Evolutionary conservation across 139 green algal species (phyloP).

Genomic region (Chlamydomonas incerta): DNA sequence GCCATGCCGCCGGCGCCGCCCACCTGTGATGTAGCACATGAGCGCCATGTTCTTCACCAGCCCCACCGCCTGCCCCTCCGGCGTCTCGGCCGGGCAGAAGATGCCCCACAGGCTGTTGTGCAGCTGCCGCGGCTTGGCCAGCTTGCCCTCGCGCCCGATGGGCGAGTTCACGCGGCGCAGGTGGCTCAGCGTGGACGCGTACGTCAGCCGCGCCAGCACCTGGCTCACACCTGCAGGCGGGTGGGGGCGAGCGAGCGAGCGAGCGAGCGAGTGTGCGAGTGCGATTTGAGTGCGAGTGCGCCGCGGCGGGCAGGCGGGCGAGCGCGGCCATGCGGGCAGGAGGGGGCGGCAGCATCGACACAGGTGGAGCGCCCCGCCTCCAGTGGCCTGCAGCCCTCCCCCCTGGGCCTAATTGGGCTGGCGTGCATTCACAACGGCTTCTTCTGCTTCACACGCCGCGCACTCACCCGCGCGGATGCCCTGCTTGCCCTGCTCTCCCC

Average conservation of each 20-base stretch:
- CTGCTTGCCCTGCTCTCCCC: slow-evolving; percentile 88
- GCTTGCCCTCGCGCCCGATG: slow-evolving; percentile 94
- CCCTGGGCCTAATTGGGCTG: too few species aligned
- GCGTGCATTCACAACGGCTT: too few species aligned
- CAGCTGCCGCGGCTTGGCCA: slow-evolving; percentile 97
- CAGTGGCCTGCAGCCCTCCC: too few species aligned
- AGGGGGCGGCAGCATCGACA: too few species aligned
- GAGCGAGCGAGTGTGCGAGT: too few species aligned
- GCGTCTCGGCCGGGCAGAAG: slow-evolving; percentile 97
- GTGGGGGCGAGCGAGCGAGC: not conserved
- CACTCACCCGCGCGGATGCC: slow-evolving; percentile 82
- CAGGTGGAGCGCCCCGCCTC: too few species aligned
- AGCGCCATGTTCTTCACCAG: slow-evolving; percentile 99
- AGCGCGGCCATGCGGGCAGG: too few species aligned
- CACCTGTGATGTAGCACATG: slow-evolving; percentile 91
- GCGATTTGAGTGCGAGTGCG: too few species aligned
- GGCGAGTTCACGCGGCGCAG: slow-evolving; percentile 97
- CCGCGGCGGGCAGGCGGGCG: too few species aligned
- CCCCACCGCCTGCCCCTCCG: slow-evolving; percentile 91
- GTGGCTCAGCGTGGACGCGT: slow-evolving; percentile 95
- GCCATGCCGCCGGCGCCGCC: slow-evolving; percentile 10
- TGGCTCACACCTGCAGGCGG: slow-evolving; percentile 58
- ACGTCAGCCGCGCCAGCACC: slow-evolving; percentile 97
- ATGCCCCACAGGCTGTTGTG: slow-evolving; percentile 99
- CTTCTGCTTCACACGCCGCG: too few species aligned